Evolutionary conservation across 495 filamentous ascomycete species (phyloP).

Genomic region (Saxophila tyrrhenica): DNA sequence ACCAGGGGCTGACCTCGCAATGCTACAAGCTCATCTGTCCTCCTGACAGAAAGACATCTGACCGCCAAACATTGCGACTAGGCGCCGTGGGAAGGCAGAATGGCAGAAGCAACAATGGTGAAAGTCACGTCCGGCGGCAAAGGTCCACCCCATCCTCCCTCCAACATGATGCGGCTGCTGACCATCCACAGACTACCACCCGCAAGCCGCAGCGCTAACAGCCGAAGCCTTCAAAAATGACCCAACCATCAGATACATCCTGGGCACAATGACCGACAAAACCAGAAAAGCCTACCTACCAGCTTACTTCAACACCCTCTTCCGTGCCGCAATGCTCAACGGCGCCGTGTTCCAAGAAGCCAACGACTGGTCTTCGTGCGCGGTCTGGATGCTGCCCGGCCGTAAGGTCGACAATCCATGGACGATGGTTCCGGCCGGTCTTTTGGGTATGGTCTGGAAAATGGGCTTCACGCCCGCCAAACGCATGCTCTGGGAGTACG

Average conservation of each 20-base stretch:
- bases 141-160: not conserved
- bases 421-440: constrained; percentile 7
- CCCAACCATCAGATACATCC: constrained; percentile 6
- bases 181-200: constrained; percentile 1
- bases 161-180: not conserved
- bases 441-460: constrained; percentile 2
- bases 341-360: constrained; percentile 8
- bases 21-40: too few species aligned
- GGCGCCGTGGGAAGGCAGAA: too few species aligned
- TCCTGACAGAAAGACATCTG: too few species aligned
- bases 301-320: not conserved
- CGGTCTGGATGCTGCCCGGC: constrained; percentile 9
- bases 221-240: not conserved
- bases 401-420: constrained; percentile 9
- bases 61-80: too few species aligned
- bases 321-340: constrained; percentile 7
- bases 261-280: not conserved
- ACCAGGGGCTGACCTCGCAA: too few species aligned
- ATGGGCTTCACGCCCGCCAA: constrained; percentile 3
- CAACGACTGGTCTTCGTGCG: constrained; percentile 3
- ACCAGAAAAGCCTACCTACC: not conserved
- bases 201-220: not conserved
- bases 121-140: not conserved
- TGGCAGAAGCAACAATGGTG: not conserved
- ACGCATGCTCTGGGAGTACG: constrained; percentile 9